phyloP scores from a whole-genome alignment of 2,329 filamentous ascomycete species.

The Gremmenia infestans region DNA sequence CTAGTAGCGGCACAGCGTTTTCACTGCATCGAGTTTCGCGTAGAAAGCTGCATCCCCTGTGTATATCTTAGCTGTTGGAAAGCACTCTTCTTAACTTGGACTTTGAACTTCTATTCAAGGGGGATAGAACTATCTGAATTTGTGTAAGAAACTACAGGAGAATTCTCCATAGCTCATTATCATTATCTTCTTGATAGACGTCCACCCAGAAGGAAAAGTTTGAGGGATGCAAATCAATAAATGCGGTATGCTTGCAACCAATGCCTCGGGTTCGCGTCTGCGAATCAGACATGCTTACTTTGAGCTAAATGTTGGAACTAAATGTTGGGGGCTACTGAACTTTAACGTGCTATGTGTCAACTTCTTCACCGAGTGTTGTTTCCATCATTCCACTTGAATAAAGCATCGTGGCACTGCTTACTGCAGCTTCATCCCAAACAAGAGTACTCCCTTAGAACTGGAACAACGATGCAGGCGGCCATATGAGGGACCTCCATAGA shows the following conservation, averaged over 20 bases:
- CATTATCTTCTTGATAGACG: too few species aligned
- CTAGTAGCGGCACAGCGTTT: slow-evolving; percentile 19
- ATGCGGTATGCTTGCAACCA: not conserved
- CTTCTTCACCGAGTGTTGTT: not conserved
- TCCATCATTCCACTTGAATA: not conserved
- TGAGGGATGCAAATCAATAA: not conserved
- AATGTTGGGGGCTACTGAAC: slow-evolving; percentile 1
- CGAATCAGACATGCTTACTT: not conserved
- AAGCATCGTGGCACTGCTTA: not conserved
- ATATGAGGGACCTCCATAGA: not conserved
- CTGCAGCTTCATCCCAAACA: not conserved
- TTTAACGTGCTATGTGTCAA: slow-evolving; percentile 2
- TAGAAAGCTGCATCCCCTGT: not conserved
- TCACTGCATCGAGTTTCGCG: slow-evolving; percentile 2
- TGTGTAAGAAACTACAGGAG: too few species aligned
- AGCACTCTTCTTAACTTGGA: not conserved
- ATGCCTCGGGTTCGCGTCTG: not conserved
- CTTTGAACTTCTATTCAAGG: not conserved
- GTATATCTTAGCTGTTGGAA: not conserved
- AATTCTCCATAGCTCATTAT: too few species aligned
- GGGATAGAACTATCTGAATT: not conserved
- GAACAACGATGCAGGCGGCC: not conserved
- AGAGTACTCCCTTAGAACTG: not conserved
- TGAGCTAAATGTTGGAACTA: not conserved
- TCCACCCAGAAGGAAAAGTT: not conserved